These are phyloP conservation scores for Fusarium poae DNA, from an alignment of 2,329 filamentous ascomycete genomes.

Conservation along the genomic window DNA sequence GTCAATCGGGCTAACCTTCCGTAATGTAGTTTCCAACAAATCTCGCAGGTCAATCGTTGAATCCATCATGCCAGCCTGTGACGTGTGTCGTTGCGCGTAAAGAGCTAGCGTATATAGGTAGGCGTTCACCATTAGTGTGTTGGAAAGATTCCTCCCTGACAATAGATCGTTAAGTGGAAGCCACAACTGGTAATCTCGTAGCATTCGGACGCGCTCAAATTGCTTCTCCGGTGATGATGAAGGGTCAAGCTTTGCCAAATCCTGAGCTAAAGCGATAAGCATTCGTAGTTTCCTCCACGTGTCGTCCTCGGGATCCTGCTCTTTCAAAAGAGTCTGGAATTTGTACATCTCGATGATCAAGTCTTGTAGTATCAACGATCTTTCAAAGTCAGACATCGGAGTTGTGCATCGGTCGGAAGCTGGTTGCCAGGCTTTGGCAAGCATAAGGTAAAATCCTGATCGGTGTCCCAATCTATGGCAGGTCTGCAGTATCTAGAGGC, in stretches of 20 bases:
- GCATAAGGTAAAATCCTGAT: slow-evolving; percentile 19
- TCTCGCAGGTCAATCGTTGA: slow-evolving; percentile 14
- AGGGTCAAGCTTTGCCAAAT: slow-evolving; percentile 17
- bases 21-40: slow-evolving; percentile 17
- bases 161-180: slow-evolving; percentile 23
- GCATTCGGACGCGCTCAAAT: slow-evolving; percentile 10
- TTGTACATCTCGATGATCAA: slow-evolving; percentile 30
- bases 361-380: not conserved
- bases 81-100: slow-evolving; percentile 18
- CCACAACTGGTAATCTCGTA: slow-evolving; percentile 31
- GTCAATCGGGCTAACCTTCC: not conserved
- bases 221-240: slow-evolving; percentile 10
- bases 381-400: not conserved
- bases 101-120: slow-evolving; percentile 28
- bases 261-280: slow-evolving; percentile 20
- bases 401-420: not conserved
- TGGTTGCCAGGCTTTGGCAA: slow-evolving; percentile 24
- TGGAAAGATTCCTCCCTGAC: slow-evolving; percentile 20
- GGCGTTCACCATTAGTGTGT: slow-evolving; percentile 29
- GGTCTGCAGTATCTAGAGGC: slow-evolving; percentile 9
- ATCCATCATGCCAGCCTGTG: slow-evolving; percentile 18
- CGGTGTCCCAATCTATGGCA: slow-evolving; percentile 16
- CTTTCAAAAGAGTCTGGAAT: slow-evolving; percentile 3
- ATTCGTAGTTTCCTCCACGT: slow-evolving; percentile 16
- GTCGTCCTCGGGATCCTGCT: slow-evolving; percentile 13